These are phyloP conservation scores for Sanghuangporus weigelae DNA, from an alignment of 1,284 basidiomycete species.

Conservation along the genomic window DNA sequence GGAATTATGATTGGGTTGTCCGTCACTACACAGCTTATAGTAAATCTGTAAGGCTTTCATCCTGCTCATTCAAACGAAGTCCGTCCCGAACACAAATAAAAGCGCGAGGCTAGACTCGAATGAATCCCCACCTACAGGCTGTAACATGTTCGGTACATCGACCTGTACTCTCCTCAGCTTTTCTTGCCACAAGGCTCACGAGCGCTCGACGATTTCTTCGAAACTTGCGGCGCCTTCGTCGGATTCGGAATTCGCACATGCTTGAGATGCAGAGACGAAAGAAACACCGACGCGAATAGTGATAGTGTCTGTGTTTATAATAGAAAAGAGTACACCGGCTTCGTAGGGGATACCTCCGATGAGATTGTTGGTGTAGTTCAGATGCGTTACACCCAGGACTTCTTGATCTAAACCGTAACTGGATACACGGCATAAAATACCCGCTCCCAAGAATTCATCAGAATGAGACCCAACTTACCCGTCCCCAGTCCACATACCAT, in stretches of 20 bases:
- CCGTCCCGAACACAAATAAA: too few relatives aligned
- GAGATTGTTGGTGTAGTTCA: slow-evolving; percentile 53
- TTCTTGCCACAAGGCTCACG: slow-evolving; percentile 60
- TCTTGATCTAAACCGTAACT: slow-evolving; percentile 57
- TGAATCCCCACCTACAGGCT: too few relatives aligned
- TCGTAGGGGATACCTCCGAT: slow-evolving; percentile 54
- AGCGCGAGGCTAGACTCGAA: too few relatives aligned
- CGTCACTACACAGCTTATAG: too few relatives aligned
- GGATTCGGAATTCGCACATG: slow-evolving; percentile 58
- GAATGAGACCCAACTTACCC: slow-evolving; percentile 31
- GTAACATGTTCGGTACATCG: slow-evolving; percentile 47
- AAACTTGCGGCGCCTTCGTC: slow-evolving; percentile 54
- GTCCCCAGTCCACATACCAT: slow-evolving; percentile 62
- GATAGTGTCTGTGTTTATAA: slow-evolving; percentile 39
- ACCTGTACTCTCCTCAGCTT: slow-evolving; percentile 59
- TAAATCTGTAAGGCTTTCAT: too few relatives aligned
- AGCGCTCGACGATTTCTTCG: slow-evolving; percentile 46
- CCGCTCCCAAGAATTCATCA: neutral
- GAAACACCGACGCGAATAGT: slow-evolving; percentile 62
- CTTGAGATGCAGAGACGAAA: slow-evolving; percentile 56
- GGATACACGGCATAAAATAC: neutral
- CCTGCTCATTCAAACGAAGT: too few relatives aligned
- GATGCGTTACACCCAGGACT: slow-evolving; percentile 53
- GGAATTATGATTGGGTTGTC: too few relatives aligned
- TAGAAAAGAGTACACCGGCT: slow-evolving; percentile 64